Evolutionary conservation across 345 rosid species (phyloP).

Genomic region (Turritis glabra): DNA sequence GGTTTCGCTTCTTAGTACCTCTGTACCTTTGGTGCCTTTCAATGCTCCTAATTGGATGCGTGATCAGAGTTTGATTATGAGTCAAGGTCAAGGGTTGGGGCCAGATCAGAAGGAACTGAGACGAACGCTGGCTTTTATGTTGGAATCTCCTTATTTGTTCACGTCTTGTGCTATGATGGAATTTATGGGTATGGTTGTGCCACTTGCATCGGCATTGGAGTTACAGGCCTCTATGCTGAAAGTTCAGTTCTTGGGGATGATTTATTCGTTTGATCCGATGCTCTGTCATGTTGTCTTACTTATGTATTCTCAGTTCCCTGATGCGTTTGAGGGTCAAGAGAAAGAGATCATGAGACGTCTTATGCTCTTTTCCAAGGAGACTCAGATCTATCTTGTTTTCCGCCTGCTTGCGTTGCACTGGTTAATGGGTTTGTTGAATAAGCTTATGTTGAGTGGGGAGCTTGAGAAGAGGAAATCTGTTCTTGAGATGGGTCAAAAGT

Average conservation of each 20-base stretch:
- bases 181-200: slow-evolving; percentile 78
- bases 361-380: slow-evolving; percentile 65
- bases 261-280: slow-evolving; percentile 80
- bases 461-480: slow-evolving; percentile 53
- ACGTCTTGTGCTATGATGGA: slow-evolving; percentile 86
- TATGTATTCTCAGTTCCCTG: slow-evolving; percentile 60
- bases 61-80: slow-evolving; percentile 33
- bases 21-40: slow-evolving; percentile 81
- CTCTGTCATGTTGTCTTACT: slow-evolving; percentile 70
- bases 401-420: slow-evolving; percentile 87
- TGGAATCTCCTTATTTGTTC: slow-evolving; percentile 79
- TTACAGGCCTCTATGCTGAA: slow-evolving; percentile 90
- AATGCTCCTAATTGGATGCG: slow-evolving; percentile 56
- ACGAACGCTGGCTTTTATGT: slow-evolving; percentile 80
- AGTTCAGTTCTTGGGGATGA: slow-evolving; percentile 88
- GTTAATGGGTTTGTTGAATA: slow-evolving; percentile 70
- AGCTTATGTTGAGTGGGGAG: slow-evolving; percentile 47
- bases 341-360: slow-evolving; percentile 66
- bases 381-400: slow-evolving; percentile 66
- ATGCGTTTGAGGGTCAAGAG: slow-evolving; percentile 84
- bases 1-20: slow-evolving; percentile 69
- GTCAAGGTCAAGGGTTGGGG: slow-evolving; percentile 38
- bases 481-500: slow-evolving; percentile 61
- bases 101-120: slow-evolving; percentile 89
- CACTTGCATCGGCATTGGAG: slow-evolving; percentile 70